Base-by-base conservation (phyloP, 2,329 filamentous ascomycete species). In the Blastomyces silverae region DNA sequence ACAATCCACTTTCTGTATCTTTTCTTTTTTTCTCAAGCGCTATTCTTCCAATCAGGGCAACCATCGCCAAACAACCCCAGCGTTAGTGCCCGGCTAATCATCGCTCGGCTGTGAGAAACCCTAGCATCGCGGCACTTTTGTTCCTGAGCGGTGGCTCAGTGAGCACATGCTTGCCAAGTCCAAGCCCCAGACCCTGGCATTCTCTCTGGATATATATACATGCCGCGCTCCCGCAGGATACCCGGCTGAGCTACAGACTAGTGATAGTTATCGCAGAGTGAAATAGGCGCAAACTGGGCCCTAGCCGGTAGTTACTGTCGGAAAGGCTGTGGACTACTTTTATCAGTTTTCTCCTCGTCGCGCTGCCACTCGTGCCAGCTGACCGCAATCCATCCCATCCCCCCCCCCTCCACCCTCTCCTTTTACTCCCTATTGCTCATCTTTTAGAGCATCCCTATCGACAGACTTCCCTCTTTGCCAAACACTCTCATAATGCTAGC, bases 401-500 rank as follows among this genome's bases (percentile, higher is more conserved):
- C n/a, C 20, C n/a, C 20, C 11, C 37, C 34, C 6, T 58, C 34
- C 15, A 48, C 37, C 3, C 37, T 39, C 37, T 22, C 52, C 25
- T n/a, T 17, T 55, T 34, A 34, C 15, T 31, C 8, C 52, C 6
- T 25, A 8, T 34, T 42, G 22, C 20, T 61, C 59, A 11, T 28
- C 37, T 28, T 37, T 37, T 22, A 56, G 25, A 42, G 31, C 31
- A 55, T n/a, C 34, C 5, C 15, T 20, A 10, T 31, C 46, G 52
- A 50, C 58, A 15, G 2, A 28, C 44, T 34, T 62, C 61, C 22
- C 31, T 62, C 31, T 53, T n/a, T 11, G 37, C 37, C 22, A 22
- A 28, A 10, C n/a, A 31, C 15, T 3, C 52, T n/a, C 52, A 63
- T 53, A 57, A 63, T 63, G 62, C 53, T 50, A 37, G 56, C 39